Evolutionary conservation across 768 basidiomycete genomes (phyloP), one percentile per base, ranked within the genome.

Genomic region (Boletus tomentosulus): DNA sequence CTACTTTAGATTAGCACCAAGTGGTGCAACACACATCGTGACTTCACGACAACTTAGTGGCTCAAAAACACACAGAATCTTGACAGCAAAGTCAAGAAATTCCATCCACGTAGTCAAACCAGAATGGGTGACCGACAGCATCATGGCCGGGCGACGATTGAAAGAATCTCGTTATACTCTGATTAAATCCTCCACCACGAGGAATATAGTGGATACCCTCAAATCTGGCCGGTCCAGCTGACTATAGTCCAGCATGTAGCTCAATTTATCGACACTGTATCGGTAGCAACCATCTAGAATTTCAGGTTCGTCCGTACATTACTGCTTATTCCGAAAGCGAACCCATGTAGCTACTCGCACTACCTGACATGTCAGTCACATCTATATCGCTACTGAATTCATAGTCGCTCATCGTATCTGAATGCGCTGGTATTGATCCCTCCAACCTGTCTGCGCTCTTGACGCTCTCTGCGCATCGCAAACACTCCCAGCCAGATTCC

Each of bases 21-120:
- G 83, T 16, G 78, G 78, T 10, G 85, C 85, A 44, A 92, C 91
- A 7, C 91, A 94, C 65, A 84, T 93, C 48, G 63, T 94, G 37
- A 87, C 86, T 9, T 90, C 89, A 6, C 81, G 82, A 57, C 79
- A 78, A 50, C 74, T 92, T 52, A 88, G 77, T 61, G 88, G 78
- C 16, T 79, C 82, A 27, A 92, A 92, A 69, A 85, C 80, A 3
- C 82, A 91, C 54, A 82, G 77, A 60, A 61, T 84, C 48, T 68
- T 92, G 51, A 80, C 77, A 19, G 66, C 72, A 24, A 83, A 80
- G 60, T 73, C 72, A 31, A 73, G 74, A 57, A 76, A 66, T 53
- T 75, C 75, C 34, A 72, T 75, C 22, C 77, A 86, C 51, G 78
- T 92, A 51, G 87, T 92, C 31, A 82, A 76, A 53, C 88, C 88